Conservation (phyloP, 306 rosid genomes). For the Dryas alaskensis region DNA sequence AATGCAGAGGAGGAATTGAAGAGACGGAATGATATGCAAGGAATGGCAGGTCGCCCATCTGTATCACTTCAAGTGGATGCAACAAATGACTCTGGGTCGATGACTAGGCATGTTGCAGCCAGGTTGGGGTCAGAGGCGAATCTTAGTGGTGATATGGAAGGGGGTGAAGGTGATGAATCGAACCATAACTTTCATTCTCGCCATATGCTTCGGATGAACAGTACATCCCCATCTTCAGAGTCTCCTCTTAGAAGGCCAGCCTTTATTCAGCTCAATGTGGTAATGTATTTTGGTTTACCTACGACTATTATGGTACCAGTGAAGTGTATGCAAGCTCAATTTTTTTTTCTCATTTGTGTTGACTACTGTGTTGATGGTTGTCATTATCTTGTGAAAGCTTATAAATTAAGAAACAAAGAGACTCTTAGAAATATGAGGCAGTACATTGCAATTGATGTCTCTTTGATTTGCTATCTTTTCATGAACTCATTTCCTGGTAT, state of each 20-base stretch:
- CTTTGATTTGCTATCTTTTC: background rate
- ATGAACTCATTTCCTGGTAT: conserved; percentile 11
- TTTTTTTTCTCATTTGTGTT: conserved; percentile 4
- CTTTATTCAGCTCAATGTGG: conserved; percentile 52
- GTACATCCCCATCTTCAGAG: conserved; percentile 89
- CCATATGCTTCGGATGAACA: conserved; percentile 52
- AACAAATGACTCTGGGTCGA: conserved; percentile 61
- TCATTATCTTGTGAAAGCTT: background rate
- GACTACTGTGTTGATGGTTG: background rate
- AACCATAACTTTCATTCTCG: conserved; percentile 56
- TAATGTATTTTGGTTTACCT: conserved; percentile 28
- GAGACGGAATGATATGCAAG: conserved; percentile 61
- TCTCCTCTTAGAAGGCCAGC: conserved; percentile 82
- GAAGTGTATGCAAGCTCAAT: conserved; percentile 10
- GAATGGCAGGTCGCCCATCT: conserved; percentile 43
- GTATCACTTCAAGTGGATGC: conserved; percentile 60
- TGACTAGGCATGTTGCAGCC: conserved; percentile 46
- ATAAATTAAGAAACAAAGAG: background rate
- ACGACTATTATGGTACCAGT: background rate
- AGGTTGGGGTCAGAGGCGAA: conserved; percentile 61
- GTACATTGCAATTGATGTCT: background rate
- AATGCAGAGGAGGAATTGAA: conserved; percentile 89
- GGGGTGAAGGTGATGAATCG: conserved; percentile 66
- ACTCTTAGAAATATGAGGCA: background rate
- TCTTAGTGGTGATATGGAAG: conserved; percentile 62